phyloP scores from a whole-genome alignment of 768 basidiomycete genomes.

The Gelatoporia subvermispora region DNA sequence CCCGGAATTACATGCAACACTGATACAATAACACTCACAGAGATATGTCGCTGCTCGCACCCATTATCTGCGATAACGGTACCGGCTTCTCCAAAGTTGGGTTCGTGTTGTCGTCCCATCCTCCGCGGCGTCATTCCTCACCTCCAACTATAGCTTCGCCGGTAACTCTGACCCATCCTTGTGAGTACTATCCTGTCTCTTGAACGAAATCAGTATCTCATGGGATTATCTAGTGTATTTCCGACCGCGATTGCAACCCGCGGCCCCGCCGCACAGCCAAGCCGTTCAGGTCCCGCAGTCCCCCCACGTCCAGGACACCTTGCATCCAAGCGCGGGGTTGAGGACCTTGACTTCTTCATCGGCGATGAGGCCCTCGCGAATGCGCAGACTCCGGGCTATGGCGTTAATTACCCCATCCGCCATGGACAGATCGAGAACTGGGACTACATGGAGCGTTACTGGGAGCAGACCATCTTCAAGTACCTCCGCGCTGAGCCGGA shows the following conservation, averaged over 20 bases:
- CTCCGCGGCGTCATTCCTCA: background rate
- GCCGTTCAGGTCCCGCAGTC: conserved; percentile 68
- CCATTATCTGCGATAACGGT: conserved; percentile 97
- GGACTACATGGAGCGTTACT: conserved; percentile 98
- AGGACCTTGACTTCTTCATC: conserved; percentile 99
- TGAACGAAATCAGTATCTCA: too few relatives aligned
- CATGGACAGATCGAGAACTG: conserved; percentile 98
- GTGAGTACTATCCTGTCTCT: conserved; percentile 41
- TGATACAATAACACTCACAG: background rate
- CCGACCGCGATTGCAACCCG: conserved; percentile 95
- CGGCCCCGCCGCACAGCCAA: conserved; percentile 55
- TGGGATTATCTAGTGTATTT: conserved; percentile 69
- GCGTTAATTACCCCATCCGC: conserved; percentile 92
- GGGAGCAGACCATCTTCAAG: conserved; percentile 99
- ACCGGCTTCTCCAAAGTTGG: conserved; percentile 97
- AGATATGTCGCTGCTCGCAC: conserved; percentile 81
- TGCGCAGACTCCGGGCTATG: conserved; percentile 90
- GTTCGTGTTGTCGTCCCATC: conserved; percentile 38
- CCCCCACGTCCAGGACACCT: conserved; percentile 86
- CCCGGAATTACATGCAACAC: too few relatives aligned
- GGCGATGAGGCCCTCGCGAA: conserved; percentile 97
- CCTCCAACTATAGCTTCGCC: conserved; percentile 62
- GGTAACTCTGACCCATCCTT: conserved; percentile 99
- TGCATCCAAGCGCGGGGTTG: conserved; percentile 94
- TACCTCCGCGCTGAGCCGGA: conserved; percentile 97